These are phyloP conservation scores for Ophiorrhiza pumila DNA, from an alignment of 257 asterid genomes.

Conservation along the genomic window DNA sequence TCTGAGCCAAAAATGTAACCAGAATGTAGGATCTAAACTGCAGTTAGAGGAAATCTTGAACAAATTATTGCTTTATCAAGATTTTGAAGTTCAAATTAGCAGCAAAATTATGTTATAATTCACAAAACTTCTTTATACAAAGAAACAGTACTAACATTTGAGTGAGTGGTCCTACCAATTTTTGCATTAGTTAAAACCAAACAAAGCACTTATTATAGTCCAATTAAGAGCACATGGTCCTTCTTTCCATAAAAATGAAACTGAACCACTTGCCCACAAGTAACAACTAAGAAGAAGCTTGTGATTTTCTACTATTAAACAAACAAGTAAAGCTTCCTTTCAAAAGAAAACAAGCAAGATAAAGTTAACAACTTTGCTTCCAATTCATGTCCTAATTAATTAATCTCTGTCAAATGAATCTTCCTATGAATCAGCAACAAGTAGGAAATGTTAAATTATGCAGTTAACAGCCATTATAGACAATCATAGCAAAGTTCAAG, in stretches of 20 bases:
- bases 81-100: conserved; percentile 2
- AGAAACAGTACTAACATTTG: background rate
- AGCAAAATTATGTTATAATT: too few species aligned
- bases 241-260: conserved; percentile 14
- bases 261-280: background rate
- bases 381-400: background rate
- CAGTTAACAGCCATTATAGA: background rate
- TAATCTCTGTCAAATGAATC: background rate
- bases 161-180: conserved; percentile 5
- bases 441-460: background rate
- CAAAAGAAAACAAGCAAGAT: conserved; percentile 1
- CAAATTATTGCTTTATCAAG: background rate
- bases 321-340: background rate
- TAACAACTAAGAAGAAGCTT: conserved; percentile 3
- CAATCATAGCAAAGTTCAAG: background rate
- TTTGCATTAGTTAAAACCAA: conserved; percentile 1
- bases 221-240: conserved; percentile 15
- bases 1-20: background rate
- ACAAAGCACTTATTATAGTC: background rate
- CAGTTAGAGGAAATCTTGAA: background rate
- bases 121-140: background rate
- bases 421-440: background rate
- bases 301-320: conserved; percentile 3
- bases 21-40: background rate
- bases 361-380: conserved; percentile 6